Percentiles rank a stretch among this genome's conserved stretches.
Evolutionary conservation across 805 yeast species (phyloP).

Genomic region (Starmera amethionina): DNA sequence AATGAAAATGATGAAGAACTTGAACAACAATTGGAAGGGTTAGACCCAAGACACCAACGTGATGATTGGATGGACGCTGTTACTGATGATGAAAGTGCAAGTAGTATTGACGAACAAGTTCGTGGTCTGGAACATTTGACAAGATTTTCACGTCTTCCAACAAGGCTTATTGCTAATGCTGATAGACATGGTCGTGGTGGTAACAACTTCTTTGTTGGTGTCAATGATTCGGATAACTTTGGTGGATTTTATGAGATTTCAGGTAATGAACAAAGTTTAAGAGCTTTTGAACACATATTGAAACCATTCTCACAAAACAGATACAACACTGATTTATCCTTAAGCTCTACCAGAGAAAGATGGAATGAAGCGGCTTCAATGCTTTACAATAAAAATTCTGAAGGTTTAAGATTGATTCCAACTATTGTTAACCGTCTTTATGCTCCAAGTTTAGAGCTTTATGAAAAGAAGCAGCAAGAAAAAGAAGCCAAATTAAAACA

Average conservation of each 20-base stretch:
- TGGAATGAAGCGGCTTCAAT: conserved; percentile 54
- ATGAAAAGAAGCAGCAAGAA: conserved; percentile 21
- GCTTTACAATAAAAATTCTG: conserved; percentile 35
- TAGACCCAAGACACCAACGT: conserved; percentile 5
- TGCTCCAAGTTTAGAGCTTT: conserved; percentile 35
- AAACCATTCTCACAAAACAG: background rate
- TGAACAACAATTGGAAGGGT: too few species aligned
- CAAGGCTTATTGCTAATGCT: too few species aligned
- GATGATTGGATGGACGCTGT: conserved; percentile 10
- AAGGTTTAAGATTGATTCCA: conserved; percentile 27
- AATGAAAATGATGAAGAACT: conserved; percentile 18
- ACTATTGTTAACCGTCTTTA: conserved; percentile 37
- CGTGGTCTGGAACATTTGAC: too few species aligned
- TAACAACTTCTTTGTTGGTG: too few species aligned
- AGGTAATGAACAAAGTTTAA: too few species aligned
- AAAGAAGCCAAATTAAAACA: conserved; percentile 14
- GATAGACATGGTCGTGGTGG: too few species aligned
- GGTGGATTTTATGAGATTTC: too few species aligned
- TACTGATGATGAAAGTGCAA: conserved; percentile 7
- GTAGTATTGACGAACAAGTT: too few species aligned
- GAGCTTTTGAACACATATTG: background rate
- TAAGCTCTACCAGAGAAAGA: conserved; percentile 46
- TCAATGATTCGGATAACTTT: too few species aligned
- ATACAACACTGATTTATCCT: conserved; percentile 3
- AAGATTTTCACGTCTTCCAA: too few species aligned